These are phyloP conservation scores for Xerocomus tenax DNA, from an alignment of 1,284 basidiomycete genomes.

Conservation along the genomic window DNA sequence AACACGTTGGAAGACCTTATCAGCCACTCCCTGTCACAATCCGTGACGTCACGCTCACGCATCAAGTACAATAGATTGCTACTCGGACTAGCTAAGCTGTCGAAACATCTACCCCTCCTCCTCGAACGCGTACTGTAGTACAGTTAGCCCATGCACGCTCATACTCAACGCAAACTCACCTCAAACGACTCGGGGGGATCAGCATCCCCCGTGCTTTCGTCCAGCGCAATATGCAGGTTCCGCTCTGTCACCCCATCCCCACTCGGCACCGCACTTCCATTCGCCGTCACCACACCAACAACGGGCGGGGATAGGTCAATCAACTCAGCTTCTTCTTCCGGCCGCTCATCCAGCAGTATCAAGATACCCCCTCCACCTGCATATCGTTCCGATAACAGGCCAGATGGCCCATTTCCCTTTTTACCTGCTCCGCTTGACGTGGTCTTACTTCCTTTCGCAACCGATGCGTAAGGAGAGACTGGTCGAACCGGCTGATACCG, in stretches of 20 bases:
- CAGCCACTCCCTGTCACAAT: constrained; percentile 22
- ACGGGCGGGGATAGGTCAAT: constrained; percentile 57
- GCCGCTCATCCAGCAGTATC: constrained; percentile 62
- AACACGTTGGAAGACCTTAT: constrained; percentile 24
- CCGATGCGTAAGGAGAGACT: constrained; percentile 47
- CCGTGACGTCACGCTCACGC: constrained; percentile 20
- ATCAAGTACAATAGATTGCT: not conserved
- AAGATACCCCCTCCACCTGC: constrained; percentile 80
- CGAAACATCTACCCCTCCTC: not conserved
- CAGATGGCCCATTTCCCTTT: constrained; percentile 19
- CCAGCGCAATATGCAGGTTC: constrained; percentile 52
- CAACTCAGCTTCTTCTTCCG: constrained; percentile 61
- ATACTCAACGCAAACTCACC: constrained; percentile 67
- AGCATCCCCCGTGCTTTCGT: constrained; percentile 68
- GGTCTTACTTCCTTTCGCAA: constrained; percentile 35
- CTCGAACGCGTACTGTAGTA: constrained; percentile 18
- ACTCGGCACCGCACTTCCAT: constrained; percentile 21
- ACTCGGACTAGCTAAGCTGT: not conserved
- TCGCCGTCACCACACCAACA: constrained; percentile 19
- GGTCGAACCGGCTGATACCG: constrained; percentile 89
- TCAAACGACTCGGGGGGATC: constrained; percentile 72
- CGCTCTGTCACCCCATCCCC: constrained; percentile 23
- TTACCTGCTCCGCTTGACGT: constrained; percentile 23
- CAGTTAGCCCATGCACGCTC: constrained; percentile 5
- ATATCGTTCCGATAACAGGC: constrained; percentile 46